A percentile compares a stretch with the other conserved stretches of the same genome.
Conservation (phyloP, 345 rosid genomes). For the Viola odorata region DNA sequence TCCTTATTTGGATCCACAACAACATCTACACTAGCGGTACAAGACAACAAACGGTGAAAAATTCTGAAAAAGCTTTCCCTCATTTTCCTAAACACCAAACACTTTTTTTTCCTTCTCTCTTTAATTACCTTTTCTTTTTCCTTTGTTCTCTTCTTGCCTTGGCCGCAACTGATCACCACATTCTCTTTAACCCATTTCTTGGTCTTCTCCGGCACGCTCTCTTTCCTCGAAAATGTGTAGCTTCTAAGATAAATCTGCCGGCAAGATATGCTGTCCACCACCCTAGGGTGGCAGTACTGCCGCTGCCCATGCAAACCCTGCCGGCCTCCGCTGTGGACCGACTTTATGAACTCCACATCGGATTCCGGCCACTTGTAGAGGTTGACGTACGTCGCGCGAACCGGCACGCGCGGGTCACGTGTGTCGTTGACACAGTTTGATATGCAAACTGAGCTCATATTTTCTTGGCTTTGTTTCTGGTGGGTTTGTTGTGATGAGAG, state of each 20-base stretch:
- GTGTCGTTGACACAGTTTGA: conserved; percentile 68
- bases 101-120: conserved; percentile 26
- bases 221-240: conserved; percentile 25
- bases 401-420: conserved; percentile 55
- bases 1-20: conserved; percentile 27
- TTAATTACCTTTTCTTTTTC: background rate
- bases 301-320: conserved; percentile 7
- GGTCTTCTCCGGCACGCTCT: conserved; percentile 20
- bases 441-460: conserved; percentile 70
- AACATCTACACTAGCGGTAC: conserved; percentile 50
- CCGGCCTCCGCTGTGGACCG: conserved; percentile 24
- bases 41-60: conserved; percentile 46
- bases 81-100: conserved; percentile 40
- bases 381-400: conserved; percentile 58
- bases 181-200: conserved; percentile 22
- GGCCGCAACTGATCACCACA: background rate
- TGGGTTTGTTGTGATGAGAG: background rate
- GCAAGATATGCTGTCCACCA: conserved; percentile 21
- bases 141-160: conserved; percentile 15
- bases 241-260: conserved; percentile 24
- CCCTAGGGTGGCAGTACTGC: conserved; percentile 12
- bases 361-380: conserved; percentile 28
- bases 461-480: background rate
- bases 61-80: conserved; percentile 49
- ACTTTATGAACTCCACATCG: conserved; percentile 19